Percentiles rank a stretch among this genome's conserved stretches.
Conservation (phyloP, 441 rosid genomes). For the California macrophylla region DNA sequence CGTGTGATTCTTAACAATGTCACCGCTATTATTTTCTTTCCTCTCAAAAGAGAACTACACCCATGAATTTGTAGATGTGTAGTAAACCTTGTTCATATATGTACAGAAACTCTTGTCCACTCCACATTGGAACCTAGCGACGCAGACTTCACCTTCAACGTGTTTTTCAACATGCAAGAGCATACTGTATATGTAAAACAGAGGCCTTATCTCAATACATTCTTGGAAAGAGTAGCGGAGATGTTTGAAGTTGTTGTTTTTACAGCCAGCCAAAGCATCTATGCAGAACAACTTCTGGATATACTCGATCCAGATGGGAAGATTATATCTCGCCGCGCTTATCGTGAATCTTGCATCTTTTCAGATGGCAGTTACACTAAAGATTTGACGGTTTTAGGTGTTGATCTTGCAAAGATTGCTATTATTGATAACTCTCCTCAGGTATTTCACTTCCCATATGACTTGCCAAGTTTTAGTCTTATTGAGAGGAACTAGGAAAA, state of each 20-base stretch:
- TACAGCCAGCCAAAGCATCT: constrained; percentile 97
- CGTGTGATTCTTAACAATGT: not conserved
- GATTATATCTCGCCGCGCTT: constrained; percentile 80
- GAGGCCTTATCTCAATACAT: constrained; percentile 80
- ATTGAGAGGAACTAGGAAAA: constrained; percentile 44
- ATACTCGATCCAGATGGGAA: constrained; percentile 93
- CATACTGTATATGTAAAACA: constrained; percentile 83
- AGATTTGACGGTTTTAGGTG: constrained; percentile 87
- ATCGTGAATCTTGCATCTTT: constrained; percentile 85
- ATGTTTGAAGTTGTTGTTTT: constrained; percentile 88
- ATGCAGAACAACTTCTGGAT: constrained; percentile 90
- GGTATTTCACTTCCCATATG: constrained; percentile 31
- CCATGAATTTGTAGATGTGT: not conserved
- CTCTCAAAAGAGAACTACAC: not conserved
- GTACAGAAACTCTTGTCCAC: constrained; percentile 90
- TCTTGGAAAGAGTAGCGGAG: constrained; percentile 71
- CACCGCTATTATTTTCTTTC: not conserved
- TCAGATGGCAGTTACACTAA: constrained; percentile 90
- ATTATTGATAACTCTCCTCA: constrained; percentile 93
- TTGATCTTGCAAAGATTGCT: constrained; percentile 74
- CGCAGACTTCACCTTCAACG: constrained; percentile 87
- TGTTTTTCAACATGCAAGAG: constrained; percentile 69
- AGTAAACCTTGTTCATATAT: constrained; percentile 1
- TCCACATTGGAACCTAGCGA: constrained; percentile 80
- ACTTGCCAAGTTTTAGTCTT: not conserved